Conservation (phyloP, 805 yeast species). For the Pichia manshurica region DNA sequence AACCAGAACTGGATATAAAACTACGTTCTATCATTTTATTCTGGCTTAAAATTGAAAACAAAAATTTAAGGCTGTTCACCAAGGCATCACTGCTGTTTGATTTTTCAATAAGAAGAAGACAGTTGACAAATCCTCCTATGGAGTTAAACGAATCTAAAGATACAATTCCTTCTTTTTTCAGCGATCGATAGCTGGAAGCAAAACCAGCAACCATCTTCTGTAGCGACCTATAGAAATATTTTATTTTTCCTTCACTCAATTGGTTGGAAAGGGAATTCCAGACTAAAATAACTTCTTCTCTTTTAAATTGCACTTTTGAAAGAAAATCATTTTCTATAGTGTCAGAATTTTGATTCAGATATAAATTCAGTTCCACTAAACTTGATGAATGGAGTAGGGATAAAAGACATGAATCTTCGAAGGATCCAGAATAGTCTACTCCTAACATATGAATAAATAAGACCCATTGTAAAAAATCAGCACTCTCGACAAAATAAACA, state of each 20-base stretch:
- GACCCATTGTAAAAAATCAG: conserved; percentile 47
- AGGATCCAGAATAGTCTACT: conserved; percentile 44
- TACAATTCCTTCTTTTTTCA: conserved; percentile 16
- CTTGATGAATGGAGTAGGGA: conserved; percentile 24
- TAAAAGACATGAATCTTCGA: conserved; percentile 34
- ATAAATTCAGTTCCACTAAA: conserved; percentile 1
- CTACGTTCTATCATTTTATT: conserved; percentile 47
- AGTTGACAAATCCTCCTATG: conserved; percentile 47
- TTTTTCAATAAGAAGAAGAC: conserved; percentile 42
- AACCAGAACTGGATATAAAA: conserved; percentile 56
- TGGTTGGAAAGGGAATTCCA: neutral
- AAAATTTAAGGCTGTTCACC: conserved; percentile 32
- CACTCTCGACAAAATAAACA: conserved; percentile 34
- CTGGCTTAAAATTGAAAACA: conserved; percentile 39
- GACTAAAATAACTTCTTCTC: neutral
- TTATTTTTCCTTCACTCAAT: neutral
- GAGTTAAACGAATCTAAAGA: conserved; percentile 29
- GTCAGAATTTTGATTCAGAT: neutral
- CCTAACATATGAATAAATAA: conserved; percentile 42
- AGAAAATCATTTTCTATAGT: neutral
- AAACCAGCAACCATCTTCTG: neutral
- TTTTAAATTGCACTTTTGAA: neutral
- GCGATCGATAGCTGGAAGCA: neutral
- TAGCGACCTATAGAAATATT: neutral
- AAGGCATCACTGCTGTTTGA: conserved; percentile 33